These are phyloP conservation scores for Diaporthe australafricana DNA, from an alignment of 2,329 filamentous ascomycete genomes.

Conservation along the genomic window DNA sequence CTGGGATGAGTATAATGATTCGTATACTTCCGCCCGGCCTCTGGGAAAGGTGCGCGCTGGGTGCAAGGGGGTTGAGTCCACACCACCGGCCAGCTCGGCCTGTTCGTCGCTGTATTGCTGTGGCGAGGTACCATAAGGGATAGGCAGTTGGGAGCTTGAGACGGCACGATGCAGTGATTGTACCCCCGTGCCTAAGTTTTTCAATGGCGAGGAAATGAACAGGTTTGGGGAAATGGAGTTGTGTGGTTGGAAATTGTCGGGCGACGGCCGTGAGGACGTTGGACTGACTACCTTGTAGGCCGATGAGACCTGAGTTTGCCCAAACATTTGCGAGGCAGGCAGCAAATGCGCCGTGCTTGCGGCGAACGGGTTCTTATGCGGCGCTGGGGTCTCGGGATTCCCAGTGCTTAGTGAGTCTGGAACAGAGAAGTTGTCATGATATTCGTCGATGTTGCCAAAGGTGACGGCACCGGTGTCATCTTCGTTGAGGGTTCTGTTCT, in stretches of 20 bases:
- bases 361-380: conserved; percentile 61
- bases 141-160: conserved; percentile 53
- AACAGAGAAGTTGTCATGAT: conserved; percentile 55
- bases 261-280: conserved; percentile 69
- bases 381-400: conserved; percentile 61
- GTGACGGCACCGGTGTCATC: conserved; percentile 64
- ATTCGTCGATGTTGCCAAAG: conserved; percentile 53
- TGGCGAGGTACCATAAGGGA: conserved; percentile 30
- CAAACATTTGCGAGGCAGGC: conserved; percentile 64
- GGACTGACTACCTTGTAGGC: conserved; percentile 63
- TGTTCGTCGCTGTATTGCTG: conserved; percentile 33
- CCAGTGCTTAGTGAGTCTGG: conserved; percentile 31
- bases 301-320: conserved; percentile 66
- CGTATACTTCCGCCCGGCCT: conserved; percentile 56
- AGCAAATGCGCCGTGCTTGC: conserved; percentile 50
- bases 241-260: conserved; percentile 53
- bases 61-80: background rate
- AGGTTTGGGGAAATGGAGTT: conserved; percentile 60
- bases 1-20: conserved; percentile 60
- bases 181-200: conserved; percentile 59
- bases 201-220: conserved; percentile 60
- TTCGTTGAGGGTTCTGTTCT: conserved; percentile 53
- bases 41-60: conserved; percentile 1
- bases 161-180: conserved; percentile 55
- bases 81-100: conserved; percentile 18